A percentile compares a stretch with the other conserved stretches of the same genome.
Conservation (phyloP, 495 filamentous ascomycete genomes). For the Xylaria grammica region DNA sequence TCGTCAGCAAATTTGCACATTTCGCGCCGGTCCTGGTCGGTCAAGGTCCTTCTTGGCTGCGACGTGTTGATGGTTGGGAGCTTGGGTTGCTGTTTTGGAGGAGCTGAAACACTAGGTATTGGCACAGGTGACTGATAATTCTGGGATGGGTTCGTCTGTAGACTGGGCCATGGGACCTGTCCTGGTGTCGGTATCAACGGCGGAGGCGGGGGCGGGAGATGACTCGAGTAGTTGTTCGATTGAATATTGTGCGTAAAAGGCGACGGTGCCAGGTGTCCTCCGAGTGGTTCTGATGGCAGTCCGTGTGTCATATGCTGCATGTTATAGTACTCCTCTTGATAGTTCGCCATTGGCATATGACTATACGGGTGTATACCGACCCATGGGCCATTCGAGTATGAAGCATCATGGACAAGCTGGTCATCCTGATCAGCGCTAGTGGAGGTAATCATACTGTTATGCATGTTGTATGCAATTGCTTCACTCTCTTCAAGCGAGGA, state of each 20-base stretch:
- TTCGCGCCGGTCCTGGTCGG: conserved; percentile 84
- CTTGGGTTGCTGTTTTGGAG: conserved; percentile 51
- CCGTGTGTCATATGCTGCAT: conserved; percentile 51
- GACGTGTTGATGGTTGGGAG: conserved; percentile 56
- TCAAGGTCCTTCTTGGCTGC: conserved; percentile 86
- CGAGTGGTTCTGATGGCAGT: conserved; percentile 51
- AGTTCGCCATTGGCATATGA: conserved; percentile 53
- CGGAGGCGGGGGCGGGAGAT: conserved; percentile 49
- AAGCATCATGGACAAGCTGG: conserved; percentile 52
- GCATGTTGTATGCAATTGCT: conserved; percentile 43
- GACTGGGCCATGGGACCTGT: conserved; percentile 71
- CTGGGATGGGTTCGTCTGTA: conserved; percentile 63
- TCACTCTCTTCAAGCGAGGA: conserved; percentile 9
- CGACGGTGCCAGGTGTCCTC: conserved; percentile 48
- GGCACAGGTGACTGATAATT: conserved; percentile 59
- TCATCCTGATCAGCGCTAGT: conserved; percentile 55
- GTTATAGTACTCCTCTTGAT: conserved; percentile 45
- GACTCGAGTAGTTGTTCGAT: conserved; percentile 39
- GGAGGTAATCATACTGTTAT: conserved; percentile 55
- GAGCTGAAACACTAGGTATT: conserved; percentile 60
- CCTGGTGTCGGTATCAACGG: conserved; percentile 63
- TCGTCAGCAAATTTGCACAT: conserved; percentile 98
- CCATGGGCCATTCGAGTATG: conserved; percentile 48
- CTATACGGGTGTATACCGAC: conserved; percentile 54
- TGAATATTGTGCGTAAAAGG: conserved; percentile 45